phyloP scores from a whole-genome alignment of 1,284 basidiomycete species.

The Ustilago curta region DNA sequence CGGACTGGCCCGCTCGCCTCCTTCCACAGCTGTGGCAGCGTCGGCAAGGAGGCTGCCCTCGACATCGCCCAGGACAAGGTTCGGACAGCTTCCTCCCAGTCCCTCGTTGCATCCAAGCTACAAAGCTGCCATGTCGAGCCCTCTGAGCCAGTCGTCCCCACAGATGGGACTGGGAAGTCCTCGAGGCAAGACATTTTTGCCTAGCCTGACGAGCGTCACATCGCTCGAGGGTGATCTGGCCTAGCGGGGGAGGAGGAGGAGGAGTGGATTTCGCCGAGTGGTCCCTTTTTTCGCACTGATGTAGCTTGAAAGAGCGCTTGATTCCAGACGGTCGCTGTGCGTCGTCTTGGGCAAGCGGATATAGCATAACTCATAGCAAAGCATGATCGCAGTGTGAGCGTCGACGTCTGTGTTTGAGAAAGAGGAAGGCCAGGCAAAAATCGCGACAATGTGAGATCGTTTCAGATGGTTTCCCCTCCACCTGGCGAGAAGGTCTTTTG shows the following conservation, averaged over 20 bases:
- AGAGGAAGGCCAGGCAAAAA: neutral
- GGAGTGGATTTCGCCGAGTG: neutral
- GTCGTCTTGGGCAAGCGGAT: no score
- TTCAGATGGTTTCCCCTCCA: neutral
- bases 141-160: constrained; percentile 25
- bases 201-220: constrained; percentile 26
- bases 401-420: neutral
- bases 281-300: neutral
- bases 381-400: neutral
- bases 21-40: constrained; percentile 6
- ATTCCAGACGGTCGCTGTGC: neutral
- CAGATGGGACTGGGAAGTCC: constrained; percentile 30
- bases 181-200: constrained; percentile 17
- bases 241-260: neutral
- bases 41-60: constrained; percentile 18
- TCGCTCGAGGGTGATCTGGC: constrained; percentile 26
- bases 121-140: constrained; percentile 25
- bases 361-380: constrained; percentile 1
- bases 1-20: constrained; percentile 16
- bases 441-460: neutral
- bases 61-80: constrained; percentile 25
- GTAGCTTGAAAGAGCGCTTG: neutral
- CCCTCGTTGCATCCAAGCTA: constrained; percentile 38
- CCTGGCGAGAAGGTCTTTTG: constrained; percentile 1
- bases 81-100: constrained; percentile 31